Percentiles rank a stretch among this genome's conserved stretches.
These are phyloP conservation scores for Ceratocystis cacaofunesta DNA, from an alignment of 2,329 filamentous ascomycete species.

Conservation along the genomic window DNA sequence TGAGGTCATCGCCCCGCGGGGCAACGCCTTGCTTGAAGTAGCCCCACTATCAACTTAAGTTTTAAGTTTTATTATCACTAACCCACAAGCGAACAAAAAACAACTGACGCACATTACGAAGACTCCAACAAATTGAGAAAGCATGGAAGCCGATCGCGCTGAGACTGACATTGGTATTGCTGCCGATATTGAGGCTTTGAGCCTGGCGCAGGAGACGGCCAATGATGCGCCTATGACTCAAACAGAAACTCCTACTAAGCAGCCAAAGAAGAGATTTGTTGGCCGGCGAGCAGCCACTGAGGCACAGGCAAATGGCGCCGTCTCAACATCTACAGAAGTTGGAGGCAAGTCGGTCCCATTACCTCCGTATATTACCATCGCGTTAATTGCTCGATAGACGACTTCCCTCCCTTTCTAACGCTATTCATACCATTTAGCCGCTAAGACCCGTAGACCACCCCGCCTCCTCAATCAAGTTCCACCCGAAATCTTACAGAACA, in stretches of 20 bases:
- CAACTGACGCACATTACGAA: not conserved
- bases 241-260: conserved; percentile 30
- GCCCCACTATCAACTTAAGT: conserved; percentile 16
- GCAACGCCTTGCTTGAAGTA: conserved; percentile 8
- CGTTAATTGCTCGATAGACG: too few species aligned
- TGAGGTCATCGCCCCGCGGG: conserved; percentile 8
- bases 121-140: not conserved
- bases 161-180: conserved; percentile 56
- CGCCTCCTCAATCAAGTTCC: conserved; percentile 86
- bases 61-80: conserved; percentile 8
- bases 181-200: conserved; percentile 42
- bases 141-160: conserved; percentile 64
- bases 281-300: conserved; percentile 55
- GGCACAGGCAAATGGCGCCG: conserved; percentile 27
- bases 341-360: conserved; percentile 6
- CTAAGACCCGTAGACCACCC: conserved; percentile 55
- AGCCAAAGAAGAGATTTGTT: conserved; percentile 86
- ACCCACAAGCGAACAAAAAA: not conserved
- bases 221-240: not conserved
- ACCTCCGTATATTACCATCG: too few species aligned
- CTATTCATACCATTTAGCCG: conserved; percentile 34
- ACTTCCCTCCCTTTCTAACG: too few species aligned
- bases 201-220: conserved; percentile 20
- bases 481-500: conserved; percentile 68
- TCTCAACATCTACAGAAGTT: conserved; percentile 15